Evolutionary conservation across 495 filamentous ascomycete genomes (phyloP), one percentile per base, ranked within the genome.

Genomic region (Daldinia vernicosa): DNA sequence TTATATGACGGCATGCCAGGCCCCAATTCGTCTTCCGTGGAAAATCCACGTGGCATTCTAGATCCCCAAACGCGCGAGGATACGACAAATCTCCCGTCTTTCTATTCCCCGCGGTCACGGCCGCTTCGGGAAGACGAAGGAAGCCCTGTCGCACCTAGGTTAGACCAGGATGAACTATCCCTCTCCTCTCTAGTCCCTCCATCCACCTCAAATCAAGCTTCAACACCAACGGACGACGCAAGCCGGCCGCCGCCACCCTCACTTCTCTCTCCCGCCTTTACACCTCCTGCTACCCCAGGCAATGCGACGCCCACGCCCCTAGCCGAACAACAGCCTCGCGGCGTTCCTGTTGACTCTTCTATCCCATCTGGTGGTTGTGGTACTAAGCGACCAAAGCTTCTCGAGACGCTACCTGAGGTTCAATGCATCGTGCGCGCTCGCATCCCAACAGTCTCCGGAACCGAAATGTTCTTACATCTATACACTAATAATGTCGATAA

Each of bases 401-500:
- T 95, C 27, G 80, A 89, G 40, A 84, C 83, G 6, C 83, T 96
- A 3, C 93, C 93, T 7, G 76, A 89, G 17, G 92, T 96, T 27
- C 87, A 91, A 75, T 96, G 93, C 78, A 85, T 93, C 57, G 93
- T 95, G 30, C 89, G 93, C 52, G 93, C 93, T 15, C 88, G 93
- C 26, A 96, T 96, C 54, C 93, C 93, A 0, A 96, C 92, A 4
- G 94, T 93, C 12, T 91, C 86, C 9, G 95, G 94, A 3, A 90
- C 93, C 9, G 94, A 98, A 80, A 98, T 99, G 92, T 99, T 96
- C 76, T 84, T 99, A 39, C 95, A 99, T 77, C 85, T 99, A 3
- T 99, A 98, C 80, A 90, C 89, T 55, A 99, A 98, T 79, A 91
- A 90, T 72, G 84, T 93, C 19, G 95, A 99, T 77, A 91, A 91